Evolutionary conservation across 805 yeast genomes (phyloP).

Genomic region (Pichia thaimueangensis): DNA sequence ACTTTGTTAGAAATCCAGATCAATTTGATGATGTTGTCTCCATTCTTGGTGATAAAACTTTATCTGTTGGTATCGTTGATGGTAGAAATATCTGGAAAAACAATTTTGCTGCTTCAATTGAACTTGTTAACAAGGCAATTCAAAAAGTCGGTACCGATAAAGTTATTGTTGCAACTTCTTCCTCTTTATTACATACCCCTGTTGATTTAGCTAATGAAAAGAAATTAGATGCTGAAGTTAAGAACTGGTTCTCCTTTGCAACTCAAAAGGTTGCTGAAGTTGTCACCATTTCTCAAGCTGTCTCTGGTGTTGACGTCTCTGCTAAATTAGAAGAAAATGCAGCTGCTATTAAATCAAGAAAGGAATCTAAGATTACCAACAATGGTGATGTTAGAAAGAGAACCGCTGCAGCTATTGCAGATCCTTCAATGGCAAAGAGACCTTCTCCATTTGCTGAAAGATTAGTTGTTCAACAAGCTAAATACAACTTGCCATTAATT

Average conservation of each 20-base stretch:
- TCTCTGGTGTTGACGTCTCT: slow-evolving; percentile 77
- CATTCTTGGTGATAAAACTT: slow-evolving; percentile 62
- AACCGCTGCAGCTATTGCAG: slow-evolving; percentile 54
- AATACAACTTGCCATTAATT: slow-evolving; percentile 93
- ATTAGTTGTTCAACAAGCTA: slow-evolving; percentile 77
- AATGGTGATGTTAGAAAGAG: slow-evolving; percentile 86
- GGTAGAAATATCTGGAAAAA: slow-evolving; percentile 99
- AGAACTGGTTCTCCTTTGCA: slow-evolving; percentile 98
- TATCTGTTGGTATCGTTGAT: slow-evolving; percentile 95
- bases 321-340: slow-evolving; percentile 81
- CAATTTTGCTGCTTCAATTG: slow-evolving; percentile 83
- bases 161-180: slow-evolving; percentile 90
- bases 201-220: slow-evolving; percentile 90
- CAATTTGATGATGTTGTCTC: slow-evolving; percentile 81
- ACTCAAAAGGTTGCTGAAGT: slow-evolving; percentile 93
- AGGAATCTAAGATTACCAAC: slow-evolving; percentile 82
- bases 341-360: slow-evolving; percentile 77
- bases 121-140: slow-evolving; percentile 73
- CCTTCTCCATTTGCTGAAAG: slow-evolving; percentile 80
- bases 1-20: slow-evolving; percentile 92
- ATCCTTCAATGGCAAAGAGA: slow-evolving; percentile 76
- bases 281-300: slow-evolving; percentile 83
- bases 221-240: slow-evolving; percentile 84
- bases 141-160: slow-evolving; percentile 79
- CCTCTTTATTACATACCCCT: slow-evolving; percentile 97